These are phyloP conservation scores for Chlamydomonas sp. DNA, from an alignment of 139 green algal genomes.

Conservation along the genomic window DNA sequence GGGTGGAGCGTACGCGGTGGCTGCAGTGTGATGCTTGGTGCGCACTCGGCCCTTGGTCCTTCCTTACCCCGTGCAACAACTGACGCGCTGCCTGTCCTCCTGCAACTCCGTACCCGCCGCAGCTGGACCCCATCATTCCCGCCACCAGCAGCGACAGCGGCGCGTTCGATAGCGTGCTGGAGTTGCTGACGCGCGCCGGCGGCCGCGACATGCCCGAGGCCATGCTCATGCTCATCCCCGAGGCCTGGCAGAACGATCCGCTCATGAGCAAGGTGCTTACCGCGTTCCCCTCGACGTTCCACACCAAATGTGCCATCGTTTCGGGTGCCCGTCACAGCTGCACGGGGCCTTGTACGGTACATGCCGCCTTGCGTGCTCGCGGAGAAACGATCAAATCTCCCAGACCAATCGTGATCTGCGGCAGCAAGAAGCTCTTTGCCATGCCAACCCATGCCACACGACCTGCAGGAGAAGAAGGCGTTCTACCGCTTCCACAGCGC, in stretches of 20 bases:
- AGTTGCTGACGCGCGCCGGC: constrained; percentile 86
- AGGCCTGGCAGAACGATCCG: constrained; percentile 93
- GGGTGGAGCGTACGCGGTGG: too few relatives aligned
- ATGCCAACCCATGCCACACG: too few relatives aligned
- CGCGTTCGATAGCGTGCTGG: constrained; percentile 90
- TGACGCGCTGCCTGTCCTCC: neutral
- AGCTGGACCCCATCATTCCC: constrained; percentile 89
- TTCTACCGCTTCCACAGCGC: constrained; percentile 94
- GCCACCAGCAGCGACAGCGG: constrained; percentile 86
- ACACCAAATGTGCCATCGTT: neutral
- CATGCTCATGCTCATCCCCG: constrained; percentile 98
- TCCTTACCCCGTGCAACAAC: too few relatives aligned
- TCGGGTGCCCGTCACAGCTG: neutral
- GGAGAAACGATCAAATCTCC: too few relatives aligned
- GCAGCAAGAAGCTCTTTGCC: too few relatives aligned
- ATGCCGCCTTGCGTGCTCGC: too few relatives aligned
- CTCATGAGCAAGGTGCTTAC: constrained; percentile 74
- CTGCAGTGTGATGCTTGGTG: too few relatives aligned
- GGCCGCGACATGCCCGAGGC: constrained; percentile 88
- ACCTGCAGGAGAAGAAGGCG: constrained; percentile 76
- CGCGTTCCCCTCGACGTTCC: neutral
- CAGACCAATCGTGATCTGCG: too few relatives aligned
- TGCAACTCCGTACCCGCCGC: neutral
- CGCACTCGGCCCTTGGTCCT: too few relatives aligned
- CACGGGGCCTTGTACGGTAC: too few relatives aligned